Percentiles rank a stretch among this genome's conserved stretches.
These are phyloP conservation scores for Adenanthera pavonina DNA, from an alignment of 306 rosid genomes.

Conservation along the genomic window DNA sequence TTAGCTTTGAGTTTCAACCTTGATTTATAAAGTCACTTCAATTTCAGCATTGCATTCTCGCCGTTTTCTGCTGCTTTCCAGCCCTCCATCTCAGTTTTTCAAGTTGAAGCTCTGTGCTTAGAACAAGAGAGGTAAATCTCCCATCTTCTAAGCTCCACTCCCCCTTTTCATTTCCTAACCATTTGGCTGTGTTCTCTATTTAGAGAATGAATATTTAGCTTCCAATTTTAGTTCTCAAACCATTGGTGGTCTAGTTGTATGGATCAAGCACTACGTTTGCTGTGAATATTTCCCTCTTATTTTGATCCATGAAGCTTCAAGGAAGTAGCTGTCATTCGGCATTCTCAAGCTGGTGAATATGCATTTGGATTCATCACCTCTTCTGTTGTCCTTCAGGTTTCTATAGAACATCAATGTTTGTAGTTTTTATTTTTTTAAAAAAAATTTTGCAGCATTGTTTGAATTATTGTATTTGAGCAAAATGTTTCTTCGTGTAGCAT, in stretches of 20 bases:
- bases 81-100: not conserved
- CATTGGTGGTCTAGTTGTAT: not conserved
- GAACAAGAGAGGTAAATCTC: not conserved
- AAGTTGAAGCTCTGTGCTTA: not conserved
- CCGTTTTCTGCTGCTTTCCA: not conserved
- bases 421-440: not conserved
- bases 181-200: not conserved
- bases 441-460: constrained; percentile 20
- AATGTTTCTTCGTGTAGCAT: constrained; percentile 4
- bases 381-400: constrained; percentile 87
- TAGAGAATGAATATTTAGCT: not conserved
- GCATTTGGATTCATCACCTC: constrained; percentile 98
- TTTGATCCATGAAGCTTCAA: constrained; percentile 48
- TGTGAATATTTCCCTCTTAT: not conserved
- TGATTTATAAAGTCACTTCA: not conserved
- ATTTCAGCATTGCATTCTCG: not conserved
- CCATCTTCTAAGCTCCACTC: not conserved
- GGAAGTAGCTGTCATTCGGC: constrained; percentile 97
- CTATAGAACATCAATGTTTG: constrained; percentile 20
- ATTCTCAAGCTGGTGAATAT: constrained; percentile 97
- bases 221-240: not conserved
- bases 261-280: not conserved
- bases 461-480: not conserved
- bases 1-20: too few relatives aligned
- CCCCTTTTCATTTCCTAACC: too few relatives aligned